Base-by-base conservation (phyloP, 2,329 filamentous ascomycete species). In the Hypoxylon sp. region DNA sequence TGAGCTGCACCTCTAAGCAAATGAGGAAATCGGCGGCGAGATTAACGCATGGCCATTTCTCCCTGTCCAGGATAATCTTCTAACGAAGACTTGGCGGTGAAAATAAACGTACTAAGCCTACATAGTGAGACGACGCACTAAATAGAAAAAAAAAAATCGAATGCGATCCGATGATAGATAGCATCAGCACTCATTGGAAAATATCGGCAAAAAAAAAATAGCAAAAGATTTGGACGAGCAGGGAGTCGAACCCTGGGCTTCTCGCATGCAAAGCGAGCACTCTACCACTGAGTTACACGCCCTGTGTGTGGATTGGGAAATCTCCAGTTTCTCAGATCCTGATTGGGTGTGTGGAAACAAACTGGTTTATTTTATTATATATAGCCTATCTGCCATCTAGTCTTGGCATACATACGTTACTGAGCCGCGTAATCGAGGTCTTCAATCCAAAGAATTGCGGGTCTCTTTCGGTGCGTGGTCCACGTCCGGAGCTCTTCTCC, bases 191-290 rank as follows among this genome's bases (percentile, higher is more conserved):
- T 34, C 49, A 52, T 7, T 1, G 14, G 23, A 19, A n/a, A 23
- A 36, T 34, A 52, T 60, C 34, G 28, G 28, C 28, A 30, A 30
- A 30, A 30, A 30, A 30, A 30, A 30, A 30, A 34, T 21, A 1
- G 49, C 25, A 55, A 49, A 58, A 66, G 59, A 65, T 55, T 45
- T 69, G 67, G 67, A 69, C 67, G 67, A 66, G 67, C 67, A 69
- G 67, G 67, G 67, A 66, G 63, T 69, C 63, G 67, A 69, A 69
- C 67, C 67, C 67, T 69, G 67, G 67, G 21, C 67, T 69, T 69
- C 67, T 69, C 67, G 67, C 67, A 69, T 69, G 67, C 67, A 69
- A 69, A 69, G 67, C 67, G 67, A 69, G 67, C 67, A 69, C 67
- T 67, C 67, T 66, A 66, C 67, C 67, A 63, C 63, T 68, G 66